Evolutionary conservation across 2,329 filamentous ascomycete genomes (phyloP).

Genomic region (Paraphaeosphaeria sporulosa): DNA sequence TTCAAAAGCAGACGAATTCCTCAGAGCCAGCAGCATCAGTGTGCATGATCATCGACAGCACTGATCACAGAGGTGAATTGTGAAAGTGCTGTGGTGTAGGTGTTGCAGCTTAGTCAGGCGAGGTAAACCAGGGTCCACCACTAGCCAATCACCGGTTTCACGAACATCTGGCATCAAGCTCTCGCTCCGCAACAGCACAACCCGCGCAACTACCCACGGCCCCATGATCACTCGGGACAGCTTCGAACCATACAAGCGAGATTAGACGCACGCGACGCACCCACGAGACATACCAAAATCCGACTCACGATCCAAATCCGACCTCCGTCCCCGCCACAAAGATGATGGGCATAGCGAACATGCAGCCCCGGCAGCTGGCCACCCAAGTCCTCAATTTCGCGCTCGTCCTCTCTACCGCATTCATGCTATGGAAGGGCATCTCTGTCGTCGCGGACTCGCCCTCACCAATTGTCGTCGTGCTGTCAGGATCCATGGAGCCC

Average conservation of each 20-base stretch:
- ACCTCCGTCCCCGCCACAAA: slow-evolving; percentile 22
- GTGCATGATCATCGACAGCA: neutral
- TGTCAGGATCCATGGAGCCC: slow-evolving; percentile 84
- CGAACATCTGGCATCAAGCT: slow-evolving; percentile 21
- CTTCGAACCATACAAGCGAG: neutral
- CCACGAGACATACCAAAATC: neutral
- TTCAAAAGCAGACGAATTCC: neutral
- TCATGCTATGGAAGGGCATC: slow-evolving; percentile 92
- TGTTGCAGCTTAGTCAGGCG: slow-evolving; percentile 13
- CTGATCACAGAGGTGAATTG: neutral
- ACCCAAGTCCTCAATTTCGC: slow-evolving; percentile 89
- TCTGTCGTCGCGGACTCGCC: slow-evolving; percentile 74
- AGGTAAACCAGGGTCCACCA: neutral
- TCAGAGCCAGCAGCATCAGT: neutral
- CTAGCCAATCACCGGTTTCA: slow-evolving; percentile 13
- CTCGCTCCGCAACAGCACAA: slow-evolving; percentile 2
- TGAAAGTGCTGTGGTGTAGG: neutral
- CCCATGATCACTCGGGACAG: neutral
- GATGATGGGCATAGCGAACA: slow-evolving; percentile 60
- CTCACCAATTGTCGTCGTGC: slow-evolving; percentile 80
- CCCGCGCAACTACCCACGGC: slow-evolving; percentile 2
- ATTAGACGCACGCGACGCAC: neutral
- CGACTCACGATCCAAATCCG: neutral
- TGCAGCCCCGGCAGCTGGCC: slow-evolving; percentile 81
- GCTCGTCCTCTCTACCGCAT: slow-evolving; percentile 86